phyloP scores from a whole-genome alignment of 441 rosid species.

The Pelargonium myrrhifolium region DNA sequence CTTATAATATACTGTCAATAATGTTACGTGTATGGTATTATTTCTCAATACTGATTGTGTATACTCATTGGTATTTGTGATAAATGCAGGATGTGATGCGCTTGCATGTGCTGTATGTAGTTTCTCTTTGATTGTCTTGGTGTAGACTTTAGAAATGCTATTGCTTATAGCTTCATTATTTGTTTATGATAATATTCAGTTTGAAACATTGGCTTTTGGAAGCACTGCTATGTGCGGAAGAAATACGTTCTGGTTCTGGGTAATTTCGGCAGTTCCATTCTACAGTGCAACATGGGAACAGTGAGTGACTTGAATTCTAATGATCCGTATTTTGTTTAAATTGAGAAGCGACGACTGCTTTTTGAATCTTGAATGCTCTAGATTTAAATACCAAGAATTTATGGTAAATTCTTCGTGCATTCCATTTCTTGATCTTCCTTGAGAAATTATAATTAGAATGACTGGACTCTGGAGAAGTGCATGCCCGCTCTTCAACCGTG shows the following conservation, averaged over 20 bases:
- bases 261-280: slow-evolving; percentile 85
- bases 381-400: background rate
- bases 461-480: background rate
- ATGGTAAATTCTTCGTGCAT: background rate
- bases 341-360: background rate
- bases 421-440: background rate
- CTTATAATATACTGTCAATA: slow-evolving; percentile 10
- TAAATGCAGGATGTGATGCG: slow-evolving; percentile 85
- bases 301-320: slow-evolving; percentile 41
- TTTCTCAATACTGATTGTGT: slow-evolving; percentile 19
- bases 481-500: slow-evolving; percentile 3
- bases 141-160: slow-evolving; percentile 7
- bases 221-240: slow-evolving; percentile 97
- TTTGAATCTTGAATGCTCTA: background rate
- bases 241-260: slow-evolving; percentile 87
- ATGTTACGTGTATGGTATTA: slow-evolving; percentile 11
- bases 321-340: background rate
- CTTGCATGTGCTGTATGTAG: slow-evolving; percentile 91
- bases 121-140: slow-evolving; percentile 10
- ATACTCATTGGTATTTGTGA: slow-evolving; percentile 8
- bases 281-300: slow-evolving; percentile 95
- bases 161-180: slow-evolving; percentile 11
- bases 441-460: background rate
- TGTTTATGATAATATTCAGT: slow-evolving; percentile 35
- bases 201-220: slow-evolving; percentile 79